These are phyloP conservation scores for Lactarius psammicola DNA, from an alignment of 768 basidiomycete species.

Conservation along the genomic window DNA sequence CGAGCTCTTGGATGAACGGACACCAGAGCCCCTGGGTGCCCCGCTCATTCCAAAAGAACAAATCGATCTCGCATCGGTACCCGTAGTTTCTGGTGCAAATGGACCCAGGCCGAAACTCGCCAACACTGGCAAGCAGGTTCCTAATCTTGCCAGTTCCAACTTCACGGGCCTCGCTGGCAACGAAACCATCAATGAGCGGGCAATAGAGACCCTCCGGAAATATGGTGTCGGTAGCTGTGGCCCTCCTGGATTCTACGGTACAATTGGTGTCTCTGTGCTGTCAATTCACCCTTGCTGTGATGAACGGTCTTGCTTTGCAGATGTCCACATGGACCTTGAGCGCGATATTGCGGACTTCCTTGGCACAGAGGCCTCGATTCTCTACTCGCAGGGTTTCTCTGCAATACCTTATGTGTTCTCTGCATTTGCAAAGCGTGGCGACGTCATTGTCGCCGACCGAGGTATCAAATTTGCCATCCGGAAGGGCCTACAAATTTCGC, in stretches of 20 bases:
- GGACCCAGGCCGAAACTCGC: constrained; percentile 80
- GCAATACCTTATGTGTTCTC: constrained; percentile 93
- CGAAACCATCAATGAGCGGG: constrained; percentile 80
- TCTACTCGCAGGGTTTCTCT: constrained; percentile 93
- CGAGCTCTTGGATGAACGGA: constrained; percentile 95
- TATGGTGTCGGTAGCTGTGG: constrained; percentile 96
- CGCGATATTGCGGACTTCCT: constrained; percentile 88
- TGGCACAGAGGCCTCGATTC: constrained; percentile 82
- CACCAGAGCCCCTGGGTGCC: constrained; percentile 75
- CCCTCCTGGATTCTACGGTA: constrained; percentile 96
- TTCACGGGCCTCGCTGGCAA: constrained; percentile 91
- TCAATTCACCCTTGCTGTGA: background rate
- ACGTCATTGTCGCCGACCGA: constrained; percentile 98
- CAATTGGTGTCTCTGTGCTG: constrained; percentile 61
- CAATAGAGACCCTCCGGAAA: constrained; percentile 77
- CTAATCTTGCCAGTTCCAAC: constrained; percentile 89
- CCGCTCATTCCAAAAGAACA: constrained; percentile 59
- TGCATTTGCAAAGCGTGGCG: constrained; percentile 96
- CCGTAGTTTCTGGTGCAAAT: constrained; percentile 74
- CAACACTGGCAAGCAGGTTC: constrained; percentile 66
- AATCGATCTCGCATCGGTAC: constrained; percentile 66
- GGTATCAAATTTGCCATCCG: constrained; percentile 94
- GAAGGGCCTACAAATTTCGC: constrained; percentile 91
- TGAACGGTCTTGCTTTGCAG: constrained; percentile 40
- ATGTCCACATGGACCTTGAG: constrained; percentile 69